These are phyloP conservation scores for Noccaea bulbosa DNA, from an alignment of 345 rosid genomes.

Conservation along the genomic window DNA sequence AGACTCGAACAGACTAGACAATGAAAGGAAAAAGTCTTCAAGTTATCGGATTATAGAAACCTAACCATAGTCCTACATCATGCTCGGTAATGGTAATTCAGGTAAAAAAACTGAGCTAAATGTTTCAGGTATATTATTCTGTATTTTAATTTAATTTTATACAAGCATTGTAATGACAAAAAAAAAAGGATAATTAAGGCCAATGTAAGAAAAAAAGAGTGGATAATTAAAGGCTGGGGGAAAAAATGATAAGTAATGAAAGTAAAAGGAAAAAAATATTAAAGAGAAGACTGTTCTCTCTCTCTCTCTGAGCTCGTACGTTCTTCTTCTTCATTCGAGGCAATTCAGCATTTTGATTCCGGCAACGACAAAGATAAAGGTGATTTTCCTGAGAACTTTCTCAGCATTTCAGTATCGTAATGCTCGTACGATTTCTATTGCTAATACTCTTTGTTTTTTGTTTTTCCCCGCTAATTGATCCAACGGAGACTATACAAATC, in stretches of 20 bases:
- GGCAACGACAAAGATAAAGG: constrained; percentile 15
- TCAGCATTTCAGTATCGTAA: neutral
- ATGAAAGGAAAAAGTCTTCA: no score
- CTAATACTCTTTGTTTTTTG: neutral
- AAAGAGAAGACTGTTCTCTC: constrained; percentile 29
- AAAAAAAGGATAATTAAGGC: neutral
- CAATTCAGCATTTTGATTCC: constrained; percentile 28
- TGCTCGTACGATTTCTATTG: constrained; percentile 15
- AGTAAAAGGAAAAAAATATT: neutral
- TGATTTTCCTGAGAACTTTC: constrained; percentile 11
- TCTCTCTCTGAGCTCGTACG: constrained; percentile 40
- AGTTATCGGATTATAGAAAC: no score
- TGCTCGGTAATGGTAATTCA: no score
- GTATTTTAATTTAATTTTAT: neutral
- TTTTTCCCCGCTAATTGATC: neutral
- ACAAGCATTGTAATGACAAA: constrained; percentile 1
- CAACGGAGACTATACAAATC: constrained; percentile 14
- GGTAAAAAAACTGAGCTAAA: neutral
- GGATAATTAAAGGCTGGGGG: neutral
- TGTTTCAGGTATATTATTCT: neutral
- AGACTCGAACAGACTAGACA: no score
- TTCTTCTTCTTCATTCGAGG: constrained; percentile 36
- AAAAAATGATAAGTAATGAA: constrained; percentile 13
- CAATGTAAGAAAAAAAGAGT: neutral
- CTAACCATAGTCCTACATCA: no score